phyloP scores from a whole-genome alignment of 495 filamentous ascomycete genomes.

The Astrothelium subdiscretum region DNA sequence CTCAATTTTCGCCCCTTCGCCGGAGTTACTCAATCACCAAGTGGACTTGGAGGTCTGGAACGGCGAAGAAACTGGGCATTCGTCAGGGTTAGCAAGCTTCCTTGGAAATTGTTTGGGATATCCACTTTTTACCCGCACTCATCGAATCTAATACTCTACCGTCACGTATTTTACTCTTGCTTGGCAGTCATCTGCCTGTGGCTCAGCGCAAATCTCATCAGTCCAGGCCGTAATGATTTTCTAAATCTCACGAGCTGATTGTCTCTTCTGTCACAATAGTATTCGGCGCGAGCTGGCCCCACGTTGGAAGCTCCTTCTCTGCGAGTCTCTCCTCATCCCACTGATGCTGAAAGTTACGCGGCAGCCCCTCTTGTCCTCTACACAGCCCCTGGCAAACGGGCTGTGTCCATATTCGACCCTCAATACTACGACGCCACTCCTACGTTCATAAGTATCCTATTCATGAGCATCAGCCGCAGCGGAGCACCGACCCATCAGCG shows the following conservation, averaged over 20 bases:
- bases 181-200: not conserved
- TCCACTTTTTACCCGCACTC: not conserved
- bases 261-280: not conserved
- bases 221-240: not conserved
- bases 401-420: not conserved
- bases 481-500: not conserved
- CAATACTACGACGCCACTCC: not conserved
- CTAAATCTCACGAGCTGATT: not conserved
- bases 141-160: not conserved
- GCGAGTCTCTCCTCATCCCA: not conserved
- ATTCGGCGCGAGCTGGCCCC: not conserved
- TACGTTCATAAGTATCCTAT: not conserved
- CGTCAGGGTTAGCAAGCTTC: not conserved
- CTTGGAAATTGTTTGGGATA: not conserved
- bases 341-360: not conserved
- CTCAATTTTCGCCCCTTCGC: not conserved
- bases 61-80: not conserved
- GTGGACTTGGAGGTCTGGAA: not conserved
- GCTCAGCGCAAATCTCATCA: not conserved
- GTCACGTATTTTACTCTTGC: not conserved
- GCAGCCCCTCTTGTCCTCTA: not conserved
- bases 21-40: not conserved
- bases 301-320: conserved; percentile 1
- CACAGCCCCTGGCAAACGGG: not conserved
- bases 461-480: conserved; percentile 1